phyloP scores from a whole-genome alignment of 2,329 filamentous ascomycete species.

The Colletotrichum tropicicola region DNA sequence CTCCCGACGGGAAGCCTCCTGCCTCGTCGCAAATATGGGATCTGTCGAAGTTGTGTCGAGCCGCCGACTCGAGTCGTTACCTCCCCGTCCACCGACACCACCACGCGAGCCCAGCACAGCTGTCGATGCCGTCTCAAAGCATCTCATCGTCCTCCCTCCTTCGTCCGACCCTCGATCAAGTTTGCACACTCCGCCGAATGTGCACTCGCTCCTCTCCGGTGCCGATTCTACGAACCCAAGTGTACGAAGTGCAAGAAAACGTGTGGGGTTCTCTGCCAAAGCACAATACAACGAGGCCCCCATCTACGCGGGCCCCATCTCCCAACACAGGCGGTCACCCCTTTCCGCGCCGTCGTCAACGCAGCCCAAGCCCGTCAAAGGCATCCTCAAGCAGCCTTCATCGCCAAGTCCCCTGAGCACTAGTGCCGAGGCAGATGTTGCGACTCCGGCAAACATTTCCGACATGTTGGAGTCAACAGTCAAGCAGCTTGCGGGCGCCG shows the following conservation, averaged over 20 bases:
- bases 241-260: constrained; percentile 58
- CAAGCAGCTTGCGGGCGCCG: constrained; percentile 80
- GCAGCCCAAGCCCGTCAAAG: constrained; percentile 60
- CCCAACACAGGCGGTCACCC: constrained; percentile 48
- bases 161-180: constrained; percentile 48
- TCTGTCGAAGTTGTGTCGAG: constrained; percentile 45
- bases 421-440: constrained; percentile 43
- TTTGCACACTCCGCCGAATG: constrained; percentile 62
- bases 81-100: constrained; percentile 72
- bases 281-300: constrained; percentile 66
- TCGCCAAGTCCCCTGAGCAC: constrained; percentile 56
- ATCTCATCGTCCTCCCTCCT: constrained; percentile 45
- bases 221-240: constrained; percentile 52
- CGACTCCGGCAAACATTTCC: constrained; percentile 65
- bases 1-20: constrained; percentile 4
- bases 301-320: constrained; percentile 50
- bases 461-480: constrained; percentile 88
- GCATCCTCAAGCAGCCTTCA: constrained; percentile 81
- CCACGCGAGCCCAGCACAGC: constrained; percentile 63
- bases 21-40: constrained; percentile 47
- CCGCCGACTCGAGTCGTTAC: constrained; percentile 62
- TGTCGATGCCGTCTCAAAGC: constrained; percentile 43
- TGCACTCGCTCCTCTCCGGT: constrained; percentile 53
- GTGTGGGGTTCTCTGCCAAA: constrained; percentile 65
- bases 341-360: constrained; percentile 49